Evolutionary conservation across 1,139 yeast genomes (phyloP).

Genomic region (Yamadazyma songkhlaensis): DNA sequence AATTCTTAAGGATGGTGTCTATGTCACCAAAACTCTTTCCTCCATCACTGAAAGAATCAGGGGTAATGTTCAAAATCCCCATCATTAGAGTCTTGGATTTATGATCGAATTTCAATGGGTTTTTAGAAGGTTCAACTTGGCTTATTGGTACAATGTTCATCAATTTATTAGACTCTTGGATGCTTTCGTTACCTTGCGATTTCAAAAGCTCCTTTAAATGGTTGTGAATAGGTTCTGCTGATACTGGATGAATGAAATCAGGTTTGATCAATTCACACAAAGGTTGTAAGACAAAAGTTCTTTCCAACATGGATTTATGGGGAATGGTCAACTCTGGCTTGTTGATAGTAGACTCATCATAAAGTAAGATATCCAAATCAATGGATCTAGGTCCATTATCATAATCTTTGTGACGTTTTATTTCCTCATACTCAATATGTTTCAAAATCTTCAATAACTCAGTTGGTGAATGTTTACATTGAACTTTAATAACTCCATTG

Average conservation of each 20-base stretch:
- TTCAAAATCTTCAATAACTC: slow-evolving; percentile 62
- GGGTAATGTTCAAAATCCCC: slow-evolving; percentile 89
- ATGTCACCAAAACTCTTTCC: slow-evolving; percentile 40
- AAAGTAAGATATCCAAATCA: slow-evolving; percentile 82
- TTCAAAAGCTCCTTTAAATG: slow-evolving; percentile 61
- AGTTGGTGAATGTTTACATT: slow-evolving; percentile 55
- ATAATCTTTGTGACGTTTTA: slow-evolving; percentile 71
- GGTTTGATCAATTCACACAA: slow-evolving; percentile 75
- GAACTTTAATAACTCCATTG: slow-evolving; percentile 77
- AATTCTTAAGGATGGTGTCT: slow-evolving; percentile 31
- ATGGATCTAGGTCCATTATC: slow-evolving; percentile 92
- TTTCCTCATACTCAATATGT: slow-evolving; percentile 68
- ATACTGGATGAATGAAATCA: slow-evolving; percentile 68
- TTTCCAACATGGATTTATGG: slow-evolving; percentile 81
- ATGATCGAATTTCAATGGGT: slow-evolving; percentile 40
- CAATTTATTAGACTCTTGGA: slow-evolving; percentile 49
- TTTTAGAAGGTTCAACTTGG: slow-evolving; percentile 17
- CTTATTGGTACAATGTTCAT: slow-evolving; percentile 46
- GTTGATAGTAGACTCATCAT: slow-evolving; percentile 57
- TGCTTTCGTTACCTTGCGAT: slow-evolving; percentile 26
- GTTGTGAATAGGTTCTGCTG: slow-evolving; percentile 73
- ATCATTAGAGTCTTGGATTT: slow-evolving; percentile 54
- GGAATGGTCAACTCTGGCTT: slow-evolving; percentile 68
- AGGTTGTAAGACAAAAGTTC: slow-evolving; percentile 89
- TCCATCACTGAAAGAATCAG: slow-evolving; percentile 96